Percentiles rank a stretch among this genome's conserved stretches.
These are phyloP conservation scores for Sporothrix luriei DNA, from an alignment of 2,329 filamentous ascomycete genomes.

Conservation along the genomic window DNA sequence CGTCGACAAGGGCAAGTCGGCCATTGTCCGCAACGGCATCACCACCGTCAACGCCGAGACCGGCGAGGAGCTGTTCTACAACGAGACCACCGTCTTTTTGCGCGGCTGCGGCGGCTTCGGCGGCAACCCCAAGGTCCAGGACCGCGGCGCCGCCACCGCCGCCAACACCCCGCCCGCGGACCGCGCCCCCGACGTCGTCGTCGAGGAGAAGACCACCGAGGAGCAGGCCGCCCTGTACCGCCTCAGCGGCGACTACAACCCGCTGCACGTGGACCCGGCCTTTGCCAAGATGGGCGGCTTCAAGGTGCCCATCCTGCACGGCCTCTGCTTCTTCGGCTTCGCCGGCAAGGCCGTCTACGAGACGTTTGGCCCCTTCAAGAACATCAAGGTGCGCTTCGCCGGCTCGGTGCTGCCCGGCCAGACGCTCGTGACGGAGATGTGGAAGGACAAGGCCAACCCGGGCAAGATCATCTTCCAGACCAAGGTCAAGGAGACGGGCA, in stretches of 20 bases:
- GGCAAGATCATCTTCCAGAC: slow-evolving; percentile 73
- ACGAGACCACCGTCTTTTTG: slow-evolving; percentile 91
- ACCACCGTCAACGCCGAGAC: slow-evolving; percentile 83
- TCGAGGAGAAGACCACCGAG: slow-evolving; percentile 82
- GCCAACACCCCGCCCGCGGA: slow-evolving; percentile 72
- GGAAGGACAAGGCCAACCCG: slow-evolving; percentile 73
- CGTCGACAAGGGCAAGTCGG: slow-evolving; percentile 90
- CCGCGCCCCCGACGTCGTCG: slow-evolving; percentile 75
- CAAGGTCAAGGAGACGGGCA: slow-evolving; percentile 90
- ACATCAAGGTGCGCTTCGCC: slow-evolving; percentile 90
- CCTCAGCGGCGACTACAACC: slow-evolving; percentile 92
- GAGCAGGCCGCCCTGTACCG: slow-evolving; percentile 95
- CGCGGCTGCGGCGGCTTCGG: slow-evolving; percentile 89
- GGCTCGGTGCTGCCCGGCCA: slow-evolving; percentile 83
- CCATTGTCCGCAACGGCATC: slow-evolving; percentile 76
- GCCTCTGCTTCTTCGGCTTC: slow-evolving; percentile 93
- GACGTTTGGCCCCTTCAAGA: slow-evolving; percentile 80
- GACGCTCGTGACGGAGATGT: slow-evolving; percentile 92
- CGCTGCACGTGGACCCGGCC: slow-evolving; percentile 89
- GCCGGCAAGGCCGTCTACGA: slow-evolving; percentile 87
- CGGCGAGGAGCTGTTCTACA: slow-evolving; percentile 93
- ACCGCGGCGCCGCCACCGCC: slow-evolving; percentile 79
- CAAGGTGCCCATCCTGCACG: slow-evolving; percentile 90
- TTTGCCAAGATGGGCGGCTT: slow-evolving; percentile 97
- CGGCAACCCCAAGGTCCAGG: slow-evolving; percentile 72